Evolutionary conservation across 345 rosid genomes (phyloP), one percentile per base, ranked within the genome.

Genomic region (Linum trigynum): DNA sequence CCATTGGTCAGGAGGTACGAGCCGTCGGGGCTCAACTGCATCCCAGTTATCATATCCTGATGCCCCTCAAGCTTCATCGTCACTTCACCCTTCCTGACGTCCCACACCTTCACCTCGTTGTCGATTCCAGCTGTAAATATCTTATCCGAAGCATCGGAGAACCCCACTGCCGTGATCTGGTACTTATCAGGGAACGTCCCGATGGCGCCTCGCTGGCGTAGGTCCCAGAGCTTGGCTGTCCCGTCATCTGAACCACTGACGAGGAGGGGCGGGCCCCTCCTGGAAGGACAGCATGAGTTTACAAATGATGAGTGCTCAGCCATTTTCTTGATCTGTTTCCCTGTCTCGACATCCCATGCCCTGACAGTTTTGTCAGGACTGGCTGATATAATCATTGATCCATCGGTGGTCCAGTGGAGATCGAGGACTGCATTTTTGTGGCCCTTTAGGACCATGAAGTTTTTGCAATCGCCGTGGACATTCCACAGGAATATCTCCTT

Each of bases 191-290:
- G 99, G 65, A 90, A 90, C 45, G 99, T 94, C 67, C 90, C 97
- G 65, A 94, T 90, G n/a, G 99, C 99, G 74, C 96, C 97, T 65
- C 97, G 79, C 77, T 90, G 99, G 68, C 97, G 88, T 95, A 94
- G 83, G 69, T 94, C 97, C 96, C 99, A 94, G 23, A 94, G 92
- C 74, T 90, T 94, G 36, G 97, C 97, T 66, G 97, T 92, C 75
- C 99, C 99, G 48, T 92, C 96, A 70, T 88, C 97, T 3, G 99
- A 92, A 10, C 99, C 99, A 66, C 97, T 90, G 51, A 90, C 87
- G 71, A 92, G 82, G 3, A 94, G 91, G 2, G 92, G 97, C 6
- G 92, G 91, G 57, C 99, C 97, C 77, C 97, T 81, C 60, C 95
- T 80, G 0, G 97, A 84, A 61, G 92, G 86, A 70, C 96, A 94